These are phyloP conservation scores for Scytalidium lignicola DNA, from an alignment of 2,329 filamentous ascomycete genomes.

Conservation along the genomic window DNA sequence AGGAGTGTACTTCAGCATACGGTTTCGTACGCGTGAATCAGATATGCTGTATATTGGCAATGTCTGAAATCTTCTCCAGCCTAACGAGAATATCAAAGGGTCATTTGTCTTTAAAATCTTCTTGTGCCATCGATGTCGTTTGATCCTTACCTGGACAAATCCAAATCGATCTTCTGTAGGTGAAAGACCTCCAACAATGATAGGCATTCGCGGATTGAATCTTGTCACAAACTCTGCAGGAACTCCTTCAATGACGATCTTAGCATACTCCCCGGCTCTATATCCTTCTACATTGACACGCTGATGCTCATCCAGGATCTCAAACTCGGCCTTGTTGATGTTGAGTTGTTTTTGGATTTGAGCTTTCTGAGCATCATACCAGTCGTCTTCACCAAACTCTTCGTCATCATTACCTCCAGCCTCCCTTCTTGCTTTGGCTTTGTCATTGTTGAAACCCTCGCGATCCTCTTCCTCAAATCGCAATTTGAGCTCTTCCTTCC, in stretches of 20 bases:
- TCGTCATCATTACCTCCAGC: slow-evolving; percentile 61
- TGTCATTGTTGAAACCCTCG: slow-evolving; percentile 92
- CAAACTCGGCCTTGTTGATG: slow-evolving; percentile 94
- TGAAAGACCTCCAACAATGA: slow-evolving; percentile 87
- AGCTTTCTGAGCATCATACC: slow-evolving; percentile 97
- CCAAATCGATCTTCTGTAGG: slow-evolving; percentile 94
- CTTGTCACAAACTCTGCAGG: slow-evolving; percentile 82
- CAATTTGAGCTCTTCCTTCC: slow-evolving; percentile 90
- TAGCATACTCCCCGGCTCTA: slow-evolving; percentile 87
- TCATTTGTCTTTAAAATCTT: slow-evolving; percentile 98
- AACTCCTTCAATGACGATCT: slow-evolving; percentile 82
- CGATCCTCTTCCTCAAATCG: slow-evolving; percentile 96
- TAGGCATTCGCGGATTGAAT: slow-evolving; percentile 77
- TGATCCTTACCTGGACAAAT: slow-evolving; percentile 92
- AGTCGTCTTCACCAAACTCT: slow-evolving; percentile 94
- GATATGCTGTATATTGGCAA: slow-evolving; percentile 92
- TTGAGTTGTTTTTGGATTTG: slow-evolving; percentile 91
- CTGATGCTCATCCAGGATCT: slow-evolving; percentile 77
- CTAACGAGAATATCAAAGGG: slow-evolving; percentile 92
- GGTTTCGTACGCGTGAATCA: slow-evolving; percentile 86
- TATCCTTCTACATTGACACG: slow-evolving; percentile 82
- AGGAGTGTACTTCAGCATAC: slow-evolving; percentile 98
- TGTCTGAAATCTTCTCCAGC: slow-evolving; percentile 92
- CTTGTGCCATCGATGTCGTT: slow-evolving; percentile 98
- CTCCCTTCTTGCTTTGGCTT: slow-evolving; percentile 68